Evolutionary conservation across 2,329 filamentous ascomycete genomes (phyloP).

Genomic region (Penicillium sp.): DNA sequence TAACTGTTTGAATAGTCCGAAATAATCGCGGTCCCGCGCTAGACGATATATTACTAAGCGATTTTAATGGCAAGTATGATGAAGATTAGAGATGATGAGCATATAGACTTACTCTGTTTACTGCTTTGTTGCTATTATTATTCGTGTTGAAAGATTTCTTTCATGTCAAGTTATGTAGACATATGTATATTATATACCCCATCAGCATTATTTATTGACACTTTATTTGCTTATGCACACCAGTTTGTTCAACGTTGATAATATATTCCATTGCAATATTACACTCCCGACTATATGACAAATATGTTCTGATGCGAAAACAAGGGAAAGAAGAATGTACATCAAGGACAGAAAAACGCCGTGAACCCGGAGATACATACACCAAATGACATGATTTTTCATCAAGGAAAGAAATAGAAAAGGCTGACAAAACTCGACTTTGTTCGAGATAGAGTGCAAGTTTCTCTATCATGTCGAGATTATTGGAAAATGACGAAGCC

Average conservation of each 20-base stretch:
- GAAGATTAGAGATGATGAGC: constrained; percentile 45
- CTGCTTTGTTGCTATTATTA: background rate
- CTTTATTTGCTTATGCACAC: background rate
- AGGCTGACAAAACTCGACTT: background rate
- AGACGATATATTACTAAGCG: constrained; percentile 71
- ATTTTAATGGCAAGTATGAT: constrained; percentile 65
- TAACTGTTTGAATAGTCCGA: constrained; percentile 38
- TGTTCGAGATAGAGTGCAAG: background rate
- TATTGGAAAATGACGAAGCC: background rate
- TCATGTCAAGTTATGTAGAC: background rate
- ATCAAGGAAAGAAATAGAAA: background rate
- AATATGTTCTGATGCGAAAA: background rate
- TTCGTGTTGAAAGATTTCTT: background rate
- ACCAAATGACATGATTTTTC: constrained; percentile 8
- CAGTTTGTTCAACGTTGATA: background rate
- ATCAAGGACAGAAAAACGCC: constrained; percentile 2
- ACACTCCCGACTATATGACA: constrained; percentile 3
- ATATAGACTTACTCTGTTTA: constrained; percentile 5
- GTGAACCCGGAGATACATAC: background rate
- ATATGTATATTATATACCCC: background rate
- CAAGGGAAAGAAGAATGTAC: background rate
- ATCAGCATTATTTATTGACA: background rate
- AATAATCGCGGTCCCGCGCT: constrained; percentile 53
- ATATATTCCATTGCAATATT: background rate
- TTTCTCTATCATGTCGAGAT: background rate